Base-by-base conservation (phyloP, 2,329 filamentous ascomycete genomes). In the Penicillium vulpinum region DNA sequence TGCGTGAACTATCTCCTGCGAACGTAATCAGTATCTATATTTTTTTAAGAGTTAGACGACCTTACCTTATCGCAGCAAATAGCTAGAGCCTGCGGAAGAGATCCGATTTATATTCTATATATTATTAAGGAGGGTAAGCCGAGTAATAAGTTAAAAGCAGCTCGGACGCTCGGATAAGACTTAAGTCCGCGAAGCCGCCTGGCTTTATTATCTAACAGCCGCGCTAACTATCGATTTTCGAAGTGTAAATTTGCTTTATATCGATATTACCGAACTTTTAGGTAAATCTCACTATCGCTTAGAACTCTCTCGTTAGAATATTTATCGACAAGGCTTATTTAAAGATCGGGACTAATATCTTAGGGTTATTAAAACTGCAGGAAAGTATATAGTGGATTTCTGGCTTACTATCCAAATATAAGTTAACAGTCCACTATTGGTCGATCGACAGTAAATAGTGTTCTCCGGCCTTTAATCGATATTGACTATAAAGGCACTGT, bases 381-480 rank as follows among this genome's bases (percentile, higher is more conserved):
- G 28, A 31, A 31, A 31, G 28, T 4, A 31, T 31, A 4, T 31
- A 4, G 28, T 31, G 28, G 28, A 31, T 31, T 31, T 31, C 28
- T 31, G 10, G 29, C 54, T 54, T 58, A 71, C 67, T 63, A 56
- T 64, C 61, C 13, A 66, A 54, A 48, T 69, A 73, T 11, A 72
- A 46, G 57, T 73, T 64, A 10, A 73, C 67, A 26, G 60, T 64
- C 70, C 66, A 73, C 64, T 59, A 68, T 40, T 59, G 53, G 44
- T 71, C 62, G n/a, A 39, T 40, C 9, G 57, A 53, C 28, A 62
- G 43, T 29, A 71, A 46, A 48, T n/a, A n/a, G n/a, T n/a, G n/a
- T n/a, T n/a, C n/a, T n/a, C n/a, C n/a, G n/a, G n/a, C n/a, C n/a
- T n/a, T 58, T 36, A 68, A 35, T 31, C 65, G 58, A 61, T 71